Evolutionary conservation across 441 rosid species (phyloP).

Genomic region (Erodium moschatum): DNA sequence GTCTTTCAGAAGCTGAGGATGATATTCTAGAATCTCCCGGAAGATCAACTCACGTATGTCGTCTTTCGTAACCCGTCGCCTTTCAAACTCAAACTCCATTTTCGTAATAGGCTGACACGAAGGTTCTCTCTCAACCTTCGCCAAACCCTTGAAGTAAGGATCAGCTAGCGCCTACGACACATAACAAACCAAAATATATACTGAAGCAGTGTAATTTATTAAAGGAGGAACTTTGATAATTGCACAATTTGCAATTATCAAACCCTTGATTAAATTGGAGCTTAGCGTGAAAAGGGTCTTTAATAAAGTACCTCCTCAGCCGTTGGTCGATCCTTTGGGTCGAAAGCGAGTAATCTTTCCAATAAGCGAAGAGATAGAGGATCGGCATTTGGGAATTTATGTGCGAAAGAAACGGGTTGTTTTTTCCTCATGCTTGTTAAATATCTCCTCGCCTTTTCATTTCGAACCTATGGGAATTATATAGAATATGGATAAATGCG

Average conservation of each 20-base stretch:
- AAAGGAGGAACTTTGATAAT: too few relatives aligned
- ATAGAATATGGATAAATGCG: background rate
- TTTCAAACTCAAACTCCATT: slow-evolving; percentile 94
- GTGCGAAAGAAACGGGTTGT: slow-evolving; percentile 54
- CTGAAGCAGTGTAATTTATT: too few relatives aligned
- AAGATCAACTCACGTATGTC: slow-evolving; percentile 81
- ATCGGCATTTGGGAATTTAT: slow-evolving; percentile 76
- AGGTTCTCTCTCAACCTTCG: slow-evolving; percentile 82
- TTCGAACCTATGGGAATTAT: slow-evolving; percentile 54
- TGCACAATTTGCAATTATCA: too few relatives aligned
- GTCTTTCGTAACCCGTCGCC: slow-evolving; percentile 78
- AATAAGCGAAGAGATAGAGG: slow-evolving; percentile 62
- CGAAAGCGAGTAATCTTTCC: slow-evolving; percentile 82
- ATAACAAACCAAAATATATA: background rate
- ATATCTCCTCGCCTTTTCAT: slow-evolving; percentile 88
- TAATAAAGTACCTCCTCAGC: slow-evolving; percentile 64
- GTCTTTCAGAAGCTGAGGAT: slow-evolving; percentile 86
- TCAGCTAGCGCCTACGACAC: slow-evolving; percentile 64
- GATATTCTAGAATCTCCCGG: slow-evolving; percentile 81
- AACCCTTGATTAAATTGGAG: background rate
- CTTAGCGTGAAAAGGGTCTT: background rate
- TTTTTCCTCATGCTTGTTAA: slow-evolving; percentile 92
- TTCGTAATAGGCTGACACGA: slow-evolving; percentile 83
- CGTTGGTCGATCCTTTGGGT: slow-evolving; percentile 82
- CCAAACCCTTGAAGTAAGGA: slow-evolving; percentile 83